Percentiles rank a stretch among this genome's conserved stretches.
Conservation (phyloP, 208 protist genomes). For the Crithidia brevicula region DNA sequence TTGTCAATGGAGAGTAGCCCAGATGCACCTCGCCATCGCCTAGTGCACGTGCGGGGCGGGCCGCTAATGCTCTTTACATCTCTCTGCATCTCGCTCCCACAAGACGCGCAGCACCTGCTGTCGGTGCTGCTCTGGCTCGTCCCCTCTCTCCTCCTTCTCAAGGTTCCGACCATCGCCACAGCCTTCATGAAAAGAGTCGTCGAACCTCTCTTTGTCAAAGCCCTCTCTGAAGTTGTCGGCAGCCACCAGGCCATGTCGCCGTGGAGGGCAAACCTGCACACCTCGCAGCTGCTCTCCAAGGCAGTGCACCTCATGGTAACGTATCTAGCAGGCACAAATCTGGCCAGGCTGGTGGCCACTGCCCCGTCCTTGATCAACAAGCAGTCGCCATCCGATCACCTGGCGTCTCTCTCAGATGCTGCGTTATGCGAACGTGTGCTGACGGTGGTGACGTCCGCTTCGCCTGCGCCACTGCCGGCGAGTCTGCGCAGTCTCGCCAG, state of each 20-base stretch:
- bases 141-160: neutral
- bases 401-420: slow-evolving; percentile 4
- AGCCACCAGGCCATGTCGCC: neutral
- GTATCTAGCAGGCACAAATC: neutral
- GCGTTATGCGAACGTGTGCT: neutral
- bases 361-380: neutral
- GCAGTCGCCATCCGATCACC: neutral
- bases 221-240: neutral
- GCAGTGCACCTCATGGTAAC: neutral
- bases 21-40: slow-evolving; percentile 2
- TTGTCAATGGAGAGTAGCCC: slow-evolving; percentile 1
- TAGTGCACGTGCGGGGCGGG: slow-evolving; percentile 29
- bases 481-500: neutral
- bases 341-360: neutral
- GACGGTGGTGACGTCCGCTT: neutral
- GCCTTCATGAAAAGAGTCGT: neutral
- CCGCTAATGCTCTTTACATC: slow-evolving; percentile 24
- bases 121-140: slow-evolving; percentile 8
- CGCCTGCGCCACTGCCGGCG: neutral
- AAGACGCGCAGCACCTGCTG: slow-evolving; percentile 10
- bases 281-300: slow-evolving; percentile 1
- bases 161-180: neutral
- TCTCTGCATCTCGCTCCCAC: slow-evolving; percentile 25
- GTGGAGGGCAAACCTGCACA: neutral
- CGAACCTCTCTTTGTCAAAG: neutral